A percentile compares a stretch with the other conserved stretches of the same genome.
These are phyloP conservation scores for Monosporozyma siamensis DNA, from an alignment of 805 yeast genomes.

Conservation along the genomic window DNA sequence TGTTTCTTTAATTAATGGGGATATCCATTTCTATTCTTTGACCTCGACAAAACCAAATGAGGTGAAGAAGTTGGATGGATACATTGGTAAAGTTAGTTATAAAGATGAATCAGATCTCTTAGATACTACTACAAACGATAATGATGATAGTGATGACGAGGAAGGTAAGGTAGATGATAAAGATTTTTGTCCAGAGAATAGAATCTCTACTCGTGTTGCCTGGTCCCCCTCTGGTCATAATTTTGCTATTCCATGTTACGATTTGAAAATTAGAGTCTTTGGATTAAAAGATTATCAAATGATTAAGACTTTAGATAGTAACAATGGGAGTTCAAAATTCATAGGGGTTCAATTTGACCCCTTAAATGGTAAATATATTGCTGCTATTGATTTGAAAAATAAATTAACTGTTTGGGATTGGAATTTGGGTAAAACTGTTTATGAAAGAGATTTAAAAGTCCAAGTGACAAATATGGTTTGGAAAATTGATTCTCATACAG, in stretches of 20 bases:
- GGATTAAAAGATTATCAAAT: constrained; percentile 22
- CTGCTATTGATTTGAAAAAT: constrained; percentile 46
- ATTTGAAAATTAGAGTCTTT: constrained; percentile 39
- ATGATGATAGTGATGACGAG: constrained; percentile 29
- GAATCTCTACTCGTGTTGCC: constrained; percentile 44
- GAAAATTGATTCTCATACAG: constrained; percentile 19
- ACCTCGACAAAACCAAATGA: constrained; percentile 47
- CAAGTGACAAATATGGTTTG: constrained; percentile 30
- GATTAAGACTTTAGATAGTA: constrained; percentile 17
- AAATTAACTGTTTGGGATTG: constrained; percentile 50
- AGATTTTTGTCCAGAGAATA: constrained; percentile 30
- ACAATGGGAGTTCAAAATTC: constrained; percentile 23
- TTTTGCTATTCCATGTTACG: constrained; percentile 57
- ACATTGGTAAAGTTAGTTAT: constrained; percentile 29
- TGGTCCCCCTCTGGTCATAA: constrained; percentile 67
- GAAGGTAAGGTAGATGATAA: constrained; percentile 33
- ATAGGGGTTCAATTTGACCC: constrained; percentile 54
- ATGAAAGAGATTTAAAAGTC: constrained; percentile 24
- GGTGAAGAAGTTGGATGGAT: constrained; percentile 36
- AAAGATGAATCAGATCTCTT: constrained; percentile 11
- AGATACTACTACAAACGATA: constrained; percentile 14
- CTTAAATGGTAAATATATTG: constrained; percentile 45
- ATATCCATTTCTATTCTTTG: constrained; percentile 41
- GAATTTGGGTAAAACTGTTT: constrained; percentile 27
- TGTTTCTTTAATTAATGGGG: constrained; percentile 52